Base-by-base conservation (phyloP, 306 rosid genomes). In the Acacia confusa region DNA sequence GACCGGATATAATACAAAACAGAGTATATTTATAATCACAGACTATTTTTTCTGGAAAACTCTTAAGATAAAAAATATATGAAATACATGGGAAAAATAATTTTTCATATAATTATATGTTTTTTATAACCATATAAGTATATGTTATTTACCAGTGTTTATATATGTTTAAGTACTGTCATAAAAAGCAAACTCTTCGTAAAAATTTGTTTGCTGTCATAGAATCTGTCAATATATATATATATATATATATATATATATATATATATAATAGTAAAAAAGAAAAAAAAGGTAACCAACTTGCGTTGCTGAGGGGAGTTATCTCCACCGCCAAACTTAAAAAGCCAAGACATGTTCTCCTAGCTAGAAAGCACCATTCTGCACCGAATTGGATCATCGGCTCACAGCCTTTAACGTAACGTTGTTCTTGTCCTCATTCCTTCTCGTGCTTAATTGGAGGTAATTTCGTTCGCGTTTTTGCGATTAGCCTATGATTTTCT, bases 281-380 rank as follows among this genome's bases (percentile, higher is more conserved):
- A 6, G 40, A 70, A 19, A 50, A 20, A 20, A 48, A 30, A 1
- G 19, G 36, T 50, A 53, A 67, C 12, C 44, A 44, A 72, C 63
- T 72, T 72, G 70, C 17, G 75, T 72, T 82, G 79, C 7, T 16
- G 30, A n/a, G 86, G 78, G 86, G 25, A 32, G n/a, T 64, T 72
- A 40, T 78, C 86, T 78, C 75, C 22, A 63, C 76, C 70, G 28
- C 71, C 48, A 2, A 71, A 78, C 64, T 78, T 77, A 38, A 50
- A 53, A n/a, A 2, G 17, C 36, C 32, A 69, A 11, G 38, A 8
- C 77, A 57, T 44, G n/a, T 2, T 0, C 24, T n/a, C 60, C 25
- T 4, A 6, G 40, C 25, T 4, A 6, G 40, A 36, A 6, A 3
- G 12, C n/a, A 20, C 1, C 28, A 20, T 10, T 67, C 13, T 8